Conservation (phyloP, 805 yeast species). For the Suhomyces sp. region DNA sequence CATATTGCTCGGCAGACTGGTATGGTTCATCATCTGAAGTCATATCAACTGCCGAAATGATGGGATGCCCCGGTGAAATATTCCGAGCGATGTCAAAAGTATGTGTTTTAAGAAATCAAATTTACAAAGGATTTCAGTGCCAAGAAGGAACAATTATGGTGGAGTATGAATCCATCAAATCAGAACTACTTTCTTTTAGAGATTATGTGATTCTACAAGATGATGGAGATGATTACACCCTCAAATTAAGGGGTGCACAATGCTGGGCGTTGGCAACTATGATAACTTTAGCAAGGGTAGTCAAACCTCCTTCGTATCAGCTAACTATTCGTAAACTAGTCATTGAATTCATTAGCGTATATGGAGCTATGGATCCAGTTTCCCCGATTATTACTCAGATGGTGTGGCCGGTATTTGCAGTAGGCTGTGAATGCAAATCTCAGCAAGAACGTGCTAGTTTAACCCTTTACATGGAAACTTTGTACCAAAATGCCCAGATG, state of each 20-base stretch:
- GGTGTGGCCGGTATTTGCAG: slow-evolving; percentile 61
- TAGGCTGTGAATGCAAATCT: slow-evolving; percentile 45
- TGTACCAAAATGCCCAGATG: slow-evolving; percentile 52
- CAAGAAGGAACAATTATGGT: slow-evolving; percentile 15
- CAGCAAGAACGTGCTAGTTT: slow-evolving; percentile 29
- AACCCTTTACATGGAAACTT: slow-evolving; percentile 35
- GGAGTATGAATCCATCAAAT: slow-evolving; percentile 33
- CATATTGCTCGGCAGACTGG: slow-evolving; percentile 53
- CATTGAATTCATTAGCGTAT: slow-evolving; percentile 49
- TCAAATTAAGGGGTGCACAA: slow-evolving; percentile 51
- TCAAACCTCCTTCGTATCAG: slow-evolving; percentile 25
- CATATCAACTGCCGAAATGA: slow-evolving; percentile 51
- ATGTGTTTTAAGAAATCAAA: slow-evolving; percentile 37
- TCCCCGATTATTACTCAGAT: slow-evolving; percentile 56
- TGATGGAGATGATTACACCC: slow-evolving; percentile 31
- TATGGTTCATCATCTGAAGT: slow-evolving; percentile 44
- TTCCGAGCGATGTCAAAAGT: slow-evolving; percentile 47
- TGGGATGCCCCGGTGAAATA: slow-evolving; percentile 63
- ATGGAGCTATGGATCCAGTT: slow-evolving; percentile 43
- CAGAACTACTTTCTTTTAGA: slow-evolving; percentile 42
- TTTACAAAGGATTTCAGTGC: slow-evolving; percentile 9
- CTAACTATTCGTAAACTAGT: slow-evolving; percentile 30
- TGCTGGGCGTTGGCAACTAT: slow-evolving; percentile 52
- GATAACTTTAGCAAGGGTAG: slow-evolving; percentile 25
- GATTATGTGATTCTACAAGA: slow-evolving; percentile 38